Evolutionary conservation across 1,139 yeast genomes (phyloP).

Genomic region (Yamadazyma trypodendri): DNA sequence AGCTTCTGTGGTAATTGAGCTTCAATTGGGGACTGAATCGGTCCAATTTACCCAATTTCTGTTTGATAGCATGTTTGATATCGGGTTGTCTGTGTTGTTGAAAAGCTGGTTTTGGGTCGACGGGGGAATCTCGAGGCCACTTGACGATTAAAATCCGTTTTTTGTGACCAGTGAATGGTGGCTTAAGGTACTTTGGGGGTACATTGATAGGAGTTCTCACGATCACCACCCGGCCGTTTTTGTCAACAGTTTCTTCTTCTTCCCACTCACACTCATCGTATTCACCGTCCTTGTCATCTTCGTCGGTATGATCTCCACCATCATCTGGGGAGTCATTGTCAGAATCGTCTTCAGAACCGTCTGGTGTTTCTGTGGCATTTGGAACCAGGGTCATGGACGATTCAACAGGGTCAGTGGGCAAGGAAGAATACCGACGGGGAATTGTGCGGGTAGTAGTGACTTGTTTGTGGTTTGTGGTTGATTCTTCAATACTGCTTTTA

Average conservation of each 20-base stretch:
- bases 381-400: no score
- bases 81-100: neutral
- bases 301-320: slow-evolving; percentile 5
- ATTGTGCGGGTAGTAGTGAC: neutral
- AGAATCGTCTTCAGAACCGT: slow-evolving; percentile 7
- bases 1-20: neutral
- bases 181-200: slow-evolving; percentile 16
- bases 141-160: slow-evolving; percentile 18
- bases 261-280: slow-evolving; percentile 25
- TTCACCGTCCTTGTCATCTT: slow-evolving; percentile 7
- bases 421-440: neutral
- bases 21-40: neutral
- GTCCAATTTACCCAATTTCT: slow-evolving; percentile 1
- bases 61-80: neutral
- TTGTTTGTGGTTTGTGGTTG: neutral
- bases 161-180: slow-evolving; percentile 14
- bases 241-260: slow-evolving; percentile 22
- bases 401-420: neutral
- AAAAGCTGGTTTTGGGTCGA: neutral
- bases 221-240: slow-evolving; percentile 20
- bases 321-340: neutral
- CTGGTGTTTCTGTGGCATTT: neutral
- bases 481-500: neutral
- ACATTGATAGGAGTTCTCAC: slow-evolving; percentile 24
- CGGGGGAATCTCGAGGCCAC: neutral